These are phyloP conservation scores for Pseudodiploospora longispora DNA, from an alignment of 2,329 filamentous ascomycete species.

Conservation along the genomic window DNA sequence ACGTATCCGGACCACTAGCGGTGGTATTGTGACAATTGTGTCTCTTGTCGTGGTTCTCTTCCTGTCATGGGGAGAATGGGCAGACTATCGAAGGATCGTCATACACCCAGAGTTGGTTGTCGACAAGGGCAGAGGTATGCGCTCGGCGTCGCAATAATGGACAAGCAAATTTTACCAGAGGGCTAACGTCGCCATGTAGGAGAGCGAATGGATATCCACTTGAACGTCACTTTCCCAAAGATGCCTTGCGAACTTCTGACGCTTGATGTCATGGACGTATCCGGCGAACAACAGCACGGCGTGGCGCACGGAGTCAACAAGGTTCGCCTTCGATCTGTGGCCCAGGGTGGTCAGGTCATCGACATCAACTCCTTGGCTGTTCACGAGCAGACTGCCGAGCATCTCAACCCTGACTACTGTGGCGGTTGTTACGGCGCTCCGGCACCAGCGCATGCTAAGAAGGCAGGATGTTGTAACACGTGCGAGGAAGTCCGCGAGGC, in stretches of 20 bases:
- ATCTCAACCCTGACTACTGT: slow-evolving; percentile 88
- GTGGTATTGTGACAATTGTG: slow-evolving; percentile 87
- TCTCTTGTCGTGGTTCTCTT: slow-evolving; percentile 84
- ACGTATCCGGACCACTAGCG: slow-evolving; percentile 87
- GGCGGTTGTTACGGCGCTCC: slow-evolving; percentile 85
- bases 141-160: neutral
- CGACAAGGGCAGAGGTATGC: slow-evolving; percentile 84
- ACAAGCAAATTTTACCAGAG: neutral
- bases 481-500: slow-evolving; percentile 96
- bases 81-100: slow-evolving; percentile 76
- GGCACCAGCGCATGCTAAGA: slow-evolving; percentile 60
- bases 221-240: slow-evolving; percentile 92
- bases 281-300: slow-evolving; percentile 90
- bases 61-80: slow-evolving; percentile 91
- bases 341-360: slow-evolving; percentile 69
- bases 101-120: slow-evolving; percentile 91
- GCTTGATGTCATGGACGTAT: slow-evolving; percentile 98
- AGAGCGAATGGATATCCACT: slow-evolving; percentile 97
- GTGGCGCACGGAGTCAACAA: slow-evolving; percentile 90
- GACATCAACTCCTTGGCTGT: slow-evolving; percentile 61
- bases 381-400: slow-evolving; percentile 56
- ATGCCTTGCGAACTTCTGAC: slow-evolving; percentile 93
- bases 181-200: slow-evolving; percentile 38
- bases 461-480: slow-evolving; percentile 90
- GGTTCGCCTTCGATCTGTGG: slow-evolving; percentile 65